Base-by-base conservation (phyloP, 768 basidiomycete species). In the Termitomyces sp. region DNA sequence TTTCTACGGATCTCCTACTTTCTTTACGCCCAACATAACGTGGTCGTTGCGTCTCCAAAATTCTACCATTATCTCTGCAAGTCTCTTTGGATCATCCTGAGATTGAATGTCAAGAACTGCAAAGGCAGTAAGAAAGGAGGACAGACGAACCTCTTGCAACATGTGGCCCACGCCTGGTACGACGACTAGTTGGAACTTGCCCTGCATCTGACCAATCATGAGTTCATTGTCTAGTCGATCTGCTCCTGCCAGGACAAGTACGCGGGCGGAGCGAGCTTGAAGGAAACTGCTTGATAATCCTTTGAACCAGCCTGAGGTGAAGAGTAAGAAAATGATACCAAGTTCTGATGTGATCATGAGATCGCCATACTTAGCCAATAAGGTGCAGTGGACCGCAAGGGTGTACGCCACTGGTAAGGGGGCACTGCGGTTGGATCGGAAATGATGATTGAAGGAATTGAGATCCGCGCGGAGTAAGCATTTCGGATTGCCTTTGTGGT, bases 181-280 rank as follows among this genome's bases (percentile, higher is more conserved):
- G 38, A 99, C 93, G 24, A 82, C 87, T 69, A 98, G 80, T 72
- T 98, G 96, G 72, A 98, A 99, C 70, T 97, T 98, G 66, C 88
- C 92, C 69, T 88, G 92, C 93, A 96, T 95, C 67, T 95, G 93
- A 1, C 90, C 97, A 51, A 98, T 94, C 88, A 96, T 97, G 47
- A 99, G 79, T 63, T 92, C 86, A 63, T 84, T 88, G 66, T 99
- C 97, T 4, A 98, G 82, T 18, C 94, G 79, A 64, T 99, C 97
- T 18, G 94, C 86, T 0, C 95, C 96, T 0, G 97, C 97, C 16
- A 99, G 77, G 9, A 98, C 82, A 24, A 99, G 82, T 28, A 99
- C 73, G 30, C 95, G 85, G 0, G 95, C 96, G 0, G 92, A 83
- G 14, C 87, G 83, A 0, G 85, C 83, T 0, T 79, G 71, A 1